These are phyloP conservation scores for Penicillium waksmanii DNA, from an alignment of 495 filamentous ascomycete genomes.

Conservation along the genomic window DNA sequence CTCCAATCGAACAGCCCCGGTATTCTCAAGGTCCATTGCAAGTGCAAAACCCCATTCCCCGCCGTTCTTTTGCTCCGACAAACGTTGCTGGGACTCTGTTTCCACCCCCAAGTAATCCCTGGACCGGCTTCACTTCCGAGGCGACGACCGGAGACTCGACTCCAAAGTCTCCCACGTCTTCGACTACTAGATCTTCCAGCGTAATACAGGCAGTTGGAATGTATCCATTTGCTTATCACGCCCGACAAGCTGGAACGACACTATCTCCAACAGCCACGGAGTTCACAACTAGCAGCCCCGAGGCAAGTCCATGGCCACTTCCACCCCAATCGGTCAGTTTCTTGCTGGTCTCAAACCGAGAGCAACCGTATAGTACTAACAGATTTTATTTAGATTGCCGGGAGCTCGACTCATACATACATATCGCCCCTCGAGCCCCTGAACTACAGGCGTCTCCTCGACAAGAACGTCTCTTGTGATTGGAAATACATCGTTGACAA, in stretches of 20 bases:
- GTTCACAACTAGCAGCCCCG: constrained; percentile 59
- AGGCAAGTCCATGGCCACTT: constrained; percentile 51
- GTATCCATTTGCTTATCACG: constrained; percentile 63
- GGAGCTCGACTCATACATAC: constrained; percentile 66
- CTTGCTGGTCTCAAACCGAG: background rate
- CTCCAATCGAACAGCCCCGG: constrained; percentile 35
- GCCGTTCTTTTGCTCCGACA: constrained; percentile 43
- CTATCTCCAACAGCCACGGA: constrained; percentile 86
- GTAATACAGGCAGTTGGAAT: constrained; percentile 51
- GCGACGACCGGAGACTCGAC: constrained; percentile 21
- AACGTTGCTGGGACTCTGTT: constrained; percentile 44
- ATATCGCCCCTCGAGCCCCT: constrained; percentile 88
- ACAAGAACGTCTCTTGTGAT: constrained; percentile 95
- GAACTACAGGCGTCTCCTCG: constrained; percentile 93
- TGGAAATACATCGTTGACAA: constrained; percentile 99
- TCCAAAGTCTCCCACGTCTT: constrained; percentile 28
- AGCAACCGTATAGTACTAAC: background rate
- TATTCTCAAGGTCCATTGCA: constrained; percentile 35
- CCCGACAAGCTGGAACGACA: constrained; percentile 74
- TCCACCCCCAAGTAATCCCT: constrained; percentile 32
- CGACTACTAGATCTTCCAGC: constrained; percentile 41
- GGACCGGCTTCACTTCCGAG: constrained; percentile 39
- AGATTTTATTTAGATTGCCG: constrained; percentile 44
- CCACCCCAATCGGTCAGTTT: constrained; percentile 49
- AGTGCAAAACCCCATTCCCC: constrained; percentile 29